Evolutionary conservation across 2,329 filamentous ascomycete species (phyloP).

Genomic region (Madurella mycetomatis): DNA sequence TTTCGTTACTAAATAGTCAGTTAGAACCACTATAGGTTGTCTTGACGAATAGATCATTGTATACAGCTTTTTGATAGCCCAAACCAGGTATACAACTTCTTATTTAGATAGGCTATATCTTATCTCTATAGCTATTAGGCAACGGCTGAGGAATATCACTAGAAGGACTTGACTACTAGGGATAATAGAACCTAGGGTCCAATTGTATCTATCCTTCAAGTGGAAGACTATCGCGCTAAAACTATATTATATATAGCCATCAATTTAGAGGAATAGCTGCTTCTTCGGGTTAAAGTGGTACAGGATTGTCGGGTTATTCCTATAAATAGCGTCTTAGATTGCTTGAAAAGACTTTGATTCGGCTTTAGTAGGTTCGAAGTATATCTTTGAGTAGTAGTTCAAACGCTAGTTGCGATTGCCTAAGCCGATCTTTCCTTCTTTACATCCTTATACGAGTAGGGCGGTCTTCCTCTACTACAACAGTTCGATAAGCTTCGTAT

Average conservation of each 20-base stretch:
- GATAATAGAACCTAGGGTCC: not conserved
- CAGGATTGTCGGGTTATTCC: not conserved
- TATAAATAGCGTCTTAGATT: not conserved
- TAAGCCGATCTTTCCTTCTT: not conserved
- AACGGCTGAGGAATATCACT: not conserved
- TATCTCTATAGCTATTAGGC: not conserved
- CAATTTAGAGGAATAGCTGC: not conserved
- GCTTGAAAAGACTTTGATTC: not conserved
- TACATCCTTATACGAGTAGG: not conserved
- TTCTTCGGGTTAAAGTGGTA: not conserved
- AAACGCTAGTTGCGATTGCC: no score
- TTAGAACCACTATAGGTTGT: no score
- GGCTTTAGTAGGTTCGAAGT: no score
- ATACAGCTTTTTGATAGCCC: not conserved
- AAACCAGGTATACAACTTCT: not conserved
- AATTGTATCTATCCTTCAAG: not conserved
- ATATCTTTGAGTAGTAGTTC: no score
- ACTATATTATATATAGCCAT: not conserved
- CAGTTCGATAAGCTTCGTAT: not conserved
- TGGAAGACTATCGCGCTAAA: not conserved
- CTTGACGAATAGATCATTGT: not conserved
- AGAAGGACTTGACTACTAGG: not conserved
- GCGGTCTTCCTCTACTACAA: not conserved
- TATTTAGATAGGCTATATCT: not conserved
- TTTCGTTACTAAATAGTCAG: not conserved